These are phyloP conservation scores for Polytolypa hystricis DNA, from an alignment of 2,329 filamentous ascomycete genomes.

Conservation along the genomic window DNA sequence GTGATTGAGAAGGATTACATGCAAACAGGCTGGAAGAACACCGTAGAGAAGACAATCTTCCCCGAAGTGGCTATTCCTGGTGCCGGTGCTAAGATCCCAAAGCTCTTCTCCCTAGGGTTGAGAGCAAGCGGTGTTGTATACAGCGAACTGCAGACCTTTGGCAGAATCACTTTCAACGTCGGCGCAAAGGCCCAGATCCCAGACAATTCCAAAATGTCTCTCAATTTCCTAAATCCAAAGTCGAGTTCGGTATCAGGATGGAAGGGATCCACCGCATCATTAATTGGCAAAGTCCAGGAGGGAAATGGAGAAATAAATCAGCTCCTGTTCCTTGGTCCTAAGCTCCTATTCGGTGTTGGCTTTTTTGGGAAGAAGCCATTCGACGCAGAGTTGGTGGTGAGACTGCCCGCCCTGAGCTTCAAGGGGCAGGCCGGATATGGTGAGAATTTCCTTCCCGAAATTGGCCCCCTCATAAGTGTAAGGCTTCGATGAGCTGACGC, in stretches of 20 bases:
- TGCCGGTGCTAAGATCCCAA: constrained; percentile 15
- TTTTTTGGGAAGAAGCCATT: constrained; percentile 13
- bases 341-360: neutral
- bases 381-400: too few species aligned
- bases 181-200: constrained; percentile 16
- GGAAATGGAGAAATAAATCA: neutral
- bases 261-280: neutral
- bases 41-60: too few species aligned
- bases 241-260: constrained; percentile 15
- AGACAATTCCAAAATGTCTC: constrained; percentile 14
- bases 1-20: constrained; percentile 8
- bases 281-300: neutral
- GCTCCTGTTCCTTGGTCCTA: neutral
- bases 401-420: too few species aligned
- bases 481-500: too few species aligned
- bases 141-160: constrained; percentile 11
- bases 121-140: constrained; percentile 16
- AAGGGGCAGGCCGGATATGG: too few species aligned
- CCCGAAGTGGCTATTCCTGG: constrained; percentile 14
- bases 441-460: too few species aligned
- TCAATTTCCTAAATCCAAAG: constrained; percentile 14
- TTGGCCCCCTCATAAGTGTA: too few species aligned
- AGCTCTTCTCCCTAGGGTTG: constrained; percentile 18
- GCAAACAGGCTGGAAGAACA: too few species aligned
- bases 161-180: constrained; percentile 16